phyloP scores from a whole-genome alignment of 2,329 filamentous ascomycete species.

The Sporothrix humicola region DNA sequence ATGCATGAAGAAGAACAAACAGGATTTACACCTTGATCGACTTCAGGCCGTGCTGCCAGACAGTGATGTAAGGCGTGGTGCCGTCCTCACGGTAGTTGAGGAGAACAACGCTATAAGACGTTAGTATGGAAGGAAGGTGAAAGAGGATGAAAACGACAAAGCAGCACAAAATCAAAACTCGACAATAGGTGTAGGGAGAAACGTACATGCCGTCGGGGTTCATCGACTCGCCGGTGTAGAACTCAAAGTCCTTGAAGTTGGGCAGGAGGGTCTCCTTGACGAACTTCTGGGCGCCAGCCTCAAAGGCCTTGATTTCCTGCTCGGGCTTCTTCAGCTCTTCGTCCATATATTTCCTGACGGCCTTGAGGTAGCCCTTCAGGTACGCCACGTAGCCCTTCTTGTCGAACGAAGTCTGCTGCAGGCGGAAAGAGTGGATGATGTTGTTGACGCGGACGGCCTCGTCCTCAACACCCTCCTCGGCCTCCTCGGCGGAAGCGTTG shows the following conservation, averaged over 20 bases:
- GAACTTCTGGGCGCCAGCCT: slow-evolving; percentile 73
- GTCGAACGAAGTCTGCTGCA: slow-evolving; percentile 77
- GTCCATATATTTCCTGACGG: slow-evolving; percentile 52
- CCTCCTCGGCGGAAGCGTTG: slow-evolving; percentile 95
- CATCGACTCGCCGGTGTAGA: slow-evolving; percentile 91
- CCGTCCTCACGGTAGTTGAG: slow-evolving; percentile 99
- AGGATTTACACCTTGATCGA: slow-evolving; percentile 87
- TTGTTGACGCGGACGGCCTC: slow-evolving; percentile 79
- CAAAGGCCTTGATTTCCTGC: slow-evolving; percentile 76
- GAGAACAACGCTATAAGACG: slow-evolving; percentile 72
- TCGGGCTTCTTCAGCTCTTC: slow-evolving; percentile 50
- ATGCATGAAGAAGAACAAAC: slow-evolving; percentile 1
- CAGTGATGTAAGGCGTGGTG: slow-evolving; percentile 81
- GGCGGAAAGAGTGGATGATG: slow-evolving; percentile 89
- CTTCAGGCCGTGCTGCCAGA: slow-evolving; percentile 94
- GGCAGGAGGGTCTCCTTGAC: slow-evolving; percentile 80
- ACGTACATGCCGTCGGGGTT: slow-evolving; percentile 89
- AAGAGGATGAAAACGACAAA: not conserved
- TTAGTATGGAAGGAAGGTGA: not conserved
- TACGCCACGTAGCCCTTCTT: slow-evolving; percentile 85
- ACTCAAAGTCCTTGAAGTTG: slow-evolving; percentile 97
- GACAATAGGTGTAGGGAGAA: not conserved
- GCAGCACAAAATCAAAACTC: slow-evolving; percentile 39
- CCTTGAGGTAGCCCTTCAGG: slow-evolving; percentile 95
- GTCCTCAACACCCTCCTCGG: slow-evolving; percentile 77